Percentiles rank a stretch among this genome's conserved stretches.
Conservation (phyloP, 2,329 filamentous ascomycete species). For the Colletotrichum navitas region DNA sequence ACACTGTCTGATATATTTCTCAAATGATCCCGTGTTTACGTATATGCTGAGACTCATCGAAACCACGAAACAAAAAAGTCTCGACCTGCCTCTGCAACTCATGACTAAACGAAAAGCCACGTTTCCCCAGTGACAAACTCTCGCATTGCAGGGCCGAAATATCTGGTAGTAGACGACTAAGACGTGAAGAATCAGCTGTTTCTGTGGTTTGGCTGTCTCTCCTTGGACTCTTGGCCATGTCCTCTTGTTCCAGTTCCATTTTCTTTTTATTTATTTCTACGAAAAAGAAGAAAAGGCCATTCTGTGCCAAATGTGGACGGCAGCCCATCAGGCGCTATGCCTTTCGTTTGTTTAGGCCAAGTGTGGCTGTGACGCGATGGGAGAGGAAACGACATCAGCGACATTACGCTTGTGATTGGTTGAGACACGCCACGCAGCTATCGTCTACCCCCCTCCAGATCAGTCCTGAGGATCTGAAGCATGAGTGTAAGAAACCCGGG, state of each 20-base stretch:
- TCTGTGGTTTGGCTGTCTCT: constrained; percentile 23
- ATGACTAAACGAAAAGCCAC: constrained; percentile 13
- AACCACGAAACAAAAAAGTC: background rate
- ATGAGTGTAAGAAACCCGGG: background rate
- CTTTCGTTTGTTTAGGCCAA: background rate
- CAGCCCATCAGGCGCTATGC: constrained; percentile 14
- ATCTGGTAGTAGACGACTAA: background rate
- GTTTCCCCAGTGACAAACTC: constrained; percentile 26
- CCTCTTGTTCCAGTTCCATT: constrained; percentile 14
- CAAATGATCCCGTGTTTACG: constrained; percentile 27
- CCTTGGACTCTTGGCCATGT: background rate
- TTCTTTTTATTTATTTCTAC: background rate
- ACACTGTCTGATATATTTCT: constrained; percentile 23
- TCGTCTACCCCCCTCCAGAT: background rate
- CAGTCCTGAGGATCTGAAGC: background rate
- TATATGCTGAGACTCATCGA: background rate
- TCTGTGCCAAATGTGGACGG: constrained; percentile 9
- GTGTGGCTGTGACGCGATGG: background rate
- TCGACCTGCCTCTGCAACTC: constrained; percentile 22
- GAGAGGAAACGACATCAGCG: constrained; percentile 4
- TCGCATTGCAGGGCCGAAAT: background rate
- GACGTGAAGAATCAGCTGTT: background rate
- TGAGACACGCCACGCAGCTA: constrained; percentile 10
- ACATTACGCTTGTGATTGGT: background rate
- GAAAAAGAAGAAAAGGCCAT: constrained; percentile 28